phyloP scores from a whole-genome alignment of 1,139 yeast species.

The Sugiyamaella neomexicana region DNA sequence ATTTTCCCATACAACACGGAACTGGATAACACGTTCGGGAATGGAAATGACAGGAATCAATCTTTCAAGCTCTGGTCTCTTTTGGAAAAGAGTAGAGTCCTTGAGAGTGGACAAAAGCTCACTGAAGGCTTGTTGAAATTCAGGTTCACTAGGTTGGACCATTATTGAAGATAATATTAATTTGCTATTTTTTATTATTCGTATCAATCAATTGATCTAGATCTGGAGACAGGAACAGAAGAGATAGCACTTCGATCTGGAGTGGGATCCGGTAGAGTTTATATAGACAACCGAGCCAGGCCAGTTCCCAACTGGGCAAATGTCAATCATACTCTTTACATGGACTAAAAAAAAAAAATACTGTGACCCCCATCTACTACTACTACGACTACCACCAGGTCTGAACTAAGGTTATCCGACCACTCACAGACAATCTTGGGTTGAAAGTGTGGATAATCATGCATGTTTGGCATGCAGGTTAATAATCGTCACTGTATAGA shows the following conservation, averaged over 20 bases:
- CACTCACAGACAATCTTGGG: constrained; percentile 6
- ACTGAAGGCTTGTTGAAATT: constrained; percentile 97
- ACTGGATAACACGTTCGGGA: constrained; percentile 95
- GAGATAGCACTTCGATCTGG: neutral
- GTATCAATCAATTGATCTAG: neutral
- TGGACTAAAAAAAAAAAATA: too few species aligned
- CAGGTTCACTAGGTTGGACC: constrained; percentile 82
- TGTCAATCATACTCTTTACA: too few species aligned
- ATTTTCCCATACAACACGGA: constrained; percentile 98
- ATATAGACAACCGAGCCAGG: constrained; percentile 1
- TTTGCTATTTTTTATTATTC: neutral
- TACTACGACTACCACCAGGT: too few species aligned
- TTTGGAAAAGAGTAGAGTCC: constrained; percentile 85
- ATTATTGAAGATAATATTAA: constrained; percentile 34
- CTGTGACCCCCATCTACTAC: constrained; percentile 8
- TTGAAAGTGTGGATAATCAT: neutral
- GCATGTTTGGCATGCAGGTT: constrained; percentile 5
- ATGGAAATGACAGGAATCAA: constrained; percentile 88
- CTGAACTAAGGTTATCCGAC: constrained; percentile 12
- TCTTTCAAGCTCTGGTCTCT: constrained; percentile 87
- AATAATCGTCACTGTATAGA: too few species aligned
- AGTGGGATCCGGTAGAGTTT: constrained; percentile 7
- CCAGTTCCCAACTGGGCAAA: neutral
- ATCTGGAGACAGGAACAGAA: constrained; percentile 5
- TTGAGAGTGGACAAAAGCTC: constrained; percentile 86